A percentile compares a stretch with the other conserved stretches of the same genome.
Conservation (phyloP, 352 stramenopile species). For the Phytophthora parvispora region DNA sequence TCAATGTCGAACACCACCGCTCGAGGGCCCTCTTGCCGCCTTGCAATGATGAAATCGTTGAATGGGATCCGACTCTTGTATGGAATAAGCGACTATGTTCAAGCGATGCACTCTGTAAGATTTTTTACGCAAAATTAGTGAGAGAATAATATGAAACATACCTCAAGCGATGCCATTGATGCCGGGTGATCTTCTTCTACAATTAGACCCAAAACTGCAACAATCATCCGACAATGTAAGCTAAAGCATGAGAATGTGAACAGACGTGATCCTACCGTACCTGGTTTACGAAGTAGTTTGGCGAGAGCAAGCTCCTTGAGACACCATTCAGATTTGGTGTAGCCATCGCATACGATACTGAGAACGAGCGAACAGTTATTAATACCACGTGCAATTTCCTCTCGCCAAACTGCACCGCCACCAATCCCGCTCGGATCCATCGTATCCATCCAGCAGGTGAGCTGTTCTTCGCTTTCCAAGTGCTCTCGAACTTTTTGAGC, state of each 20-base stretch:
- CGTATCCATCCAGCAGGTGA: conserved; percentile 88
- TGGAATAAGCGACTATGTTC: conserved; percentile 49
- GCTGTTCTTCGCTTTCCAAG: conserved; percentile 61
- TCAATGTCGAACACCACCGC: conserved; percentile 68
- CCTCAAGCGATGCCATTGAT: conserved; percentile 44
- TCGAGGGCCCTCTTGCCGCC: conserved; percentile 37
- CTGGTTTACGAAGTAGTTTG: conserved; percentile 77
- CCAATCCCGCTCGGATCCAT: conserved; percentile 87
- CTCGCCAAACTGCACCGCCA: conserved; percentile 79
- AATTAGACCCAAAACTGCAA: conserved; percentile 59
- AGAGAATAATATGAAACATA: neutral
- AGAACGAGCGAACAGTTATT: conserved; percentile 79
- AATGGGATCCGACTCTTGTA: conserved; percentile 60
- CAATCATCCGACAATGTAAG: conserved; percentile 9
- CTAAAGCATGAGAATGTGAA: conserved; percentile 11
- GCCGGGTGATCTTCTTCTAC: conserved; percentile 55
- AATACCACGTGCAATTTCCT: conserved; percentile 85
- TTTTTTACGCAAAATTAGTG: neutral
- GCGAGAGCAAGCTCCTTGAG: conserved; percentile 85
- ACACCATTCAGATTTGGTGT: conserved; percentile 84
- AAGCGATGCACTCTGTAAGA: neutral
- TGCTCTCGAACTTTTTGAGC: conserved; percentile 71
- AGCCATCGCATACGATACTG: conserved; percentile 76
- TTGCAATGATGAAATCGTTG: conserved; percentile 57
- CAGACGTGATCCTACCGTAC: conserved; percentile 23